Conservation (phyloP, 805 yeast genomes). For the Teunomyces pallodes region DNA sequence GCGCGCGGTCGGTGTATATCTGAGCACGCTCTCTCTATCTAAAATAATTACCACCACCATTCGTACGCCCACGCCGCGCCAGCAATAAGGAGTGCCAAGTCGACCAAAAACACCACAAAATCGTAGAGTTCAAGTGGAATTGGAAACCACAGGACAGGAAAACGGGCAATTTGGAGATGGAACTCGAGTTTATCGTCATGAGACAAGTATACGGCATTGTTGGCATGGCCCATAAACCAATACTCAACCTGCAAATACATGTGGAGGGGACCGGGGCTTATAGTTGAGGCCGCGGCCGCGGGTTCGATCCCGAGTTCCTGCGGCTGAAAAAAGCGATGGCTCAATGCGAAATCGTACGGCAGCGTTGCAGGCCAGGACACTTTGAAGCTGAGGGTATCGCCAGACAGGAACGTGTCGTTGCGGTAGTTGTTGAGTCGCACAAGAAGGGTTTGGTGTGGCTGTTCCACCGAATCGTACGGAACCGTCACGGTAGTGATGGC, state of each 20-base stretch:
- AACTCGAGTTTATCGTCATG: slow-evolving; percentile 15
- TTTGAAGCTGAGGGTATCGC: slow-evolving; percentile 27
- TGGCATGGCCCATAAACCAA: slow-evolving; percentile 20
- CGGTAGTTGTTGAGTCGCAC: slow-evolving; percentile 35
- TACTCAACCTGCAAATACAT: slow-evolving; percentile 22
- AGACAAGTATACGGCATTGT: slow-evolving; percentile 7
- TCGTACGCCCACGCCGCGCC: background rate
- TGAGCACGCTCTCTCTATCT: background rate
- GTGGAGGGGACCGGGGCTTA: slow-evolving; percentile 1
- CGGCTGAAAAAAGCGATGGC: slow-evolving; percentile 21
- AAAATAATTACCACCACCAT: background rate
- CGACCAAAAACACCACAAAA: slow-evolving; percentile 25
- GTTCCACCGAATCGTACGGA: slow-evolving; percentile 6
- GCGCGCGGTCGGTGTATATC: background rate
- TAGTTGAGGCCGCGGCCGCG: background rate
- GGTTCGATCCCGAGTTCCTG: slow-evolving; percentile 6
- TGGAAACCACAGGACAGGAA: slow-evolving; percentile 27
- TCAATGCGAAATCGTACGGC: slow-evolving; percentile 24
- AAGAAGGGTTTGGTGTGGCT: slow-evolving; percentile 15
- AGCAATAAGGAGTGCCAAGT: slow-evolving; percentile 10
- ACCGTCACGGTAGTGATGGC: slow-evolving; percentile 2
- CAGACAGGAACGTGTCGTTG: slow-evolving; percentile 21
- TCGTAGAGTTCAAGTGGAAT: slow-evolving; percentile 33
- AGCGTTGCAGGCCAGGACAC: slow-evolving; percentile 38
- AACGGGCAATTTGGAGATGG: slow-evolving; percentile 24